A percentile compares a stretch with the other conserved stretches of the same genome.
Conservation (phyloP, 2,329 filamentous ascomycete species). For the Calcarisporium arbuscula region DNA sequence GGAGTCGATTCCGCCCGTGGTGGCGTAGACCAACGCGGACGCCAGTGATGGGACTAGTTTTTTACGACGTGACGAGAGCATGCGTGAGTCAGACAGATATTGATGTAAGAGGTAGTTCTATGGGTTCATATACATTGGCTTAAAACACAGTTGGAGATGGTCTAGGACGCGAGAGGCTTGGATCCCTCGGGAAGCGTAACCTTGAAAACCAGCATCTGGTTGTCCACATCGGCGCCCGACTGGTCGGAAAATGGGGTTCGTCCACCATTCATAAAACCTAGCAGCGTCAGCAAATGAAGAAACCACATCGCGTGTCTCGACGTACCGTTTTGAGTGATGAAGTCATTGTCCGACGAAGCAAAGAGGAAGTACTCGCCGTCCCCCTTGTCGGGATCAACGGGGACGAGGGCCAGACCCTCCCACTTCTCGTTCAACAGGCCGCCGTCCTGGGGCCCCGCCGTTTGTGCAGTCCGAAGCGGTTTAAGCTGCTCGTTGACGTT, state of each 20-base stretch:
- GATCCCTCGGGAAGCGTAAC: conserved; percentile 31
- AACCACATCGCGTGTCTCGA: conserved; percentile 16
- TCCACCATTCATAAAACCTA: conserved; percentile 51
- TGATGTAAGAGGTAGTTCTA: no score
- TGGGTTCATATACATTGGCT: no score
- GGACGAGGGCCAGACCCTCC: conserved; percentile 61
- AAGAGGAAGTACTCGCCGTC: conserved; percentile 65
- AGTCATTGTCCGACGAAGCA: conserved; percentile 66
- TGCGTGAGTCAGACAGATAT: no score
- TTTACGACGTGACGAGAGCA: no score
- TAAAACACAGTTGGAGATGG: no score
- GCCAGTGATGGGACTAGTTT: no score
- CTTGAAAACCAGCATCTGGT: conserved; percentile 58
- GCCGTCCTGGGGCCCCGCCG: conserved; percentile 53
- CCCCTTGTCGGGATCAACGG: conserved; percentile 41
- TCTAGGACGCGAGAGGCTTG: conserved; percentile 14
- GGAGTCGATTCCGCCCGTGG: no score
- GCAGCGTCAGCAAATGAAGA: not conserved
- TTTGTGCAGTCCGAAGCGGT: conserved; percentile 61
- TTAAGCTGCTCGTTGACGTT: conserved; percentile 60
- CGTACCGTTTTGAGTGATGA: conserved; percentile 62
- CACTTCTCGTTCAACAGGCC: conserved; percentile 68
- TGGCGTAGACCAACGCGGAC: no score
- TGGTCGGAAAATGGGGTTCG: conserved; percentile 48
- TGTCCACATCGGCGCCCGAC: conserved; percentile 52